These are phyloP conservation scores for Neurospora intermedia DNA, from an alignment of 495 filamentous ascomycete species.

Conservation along the genomic window DNA sequence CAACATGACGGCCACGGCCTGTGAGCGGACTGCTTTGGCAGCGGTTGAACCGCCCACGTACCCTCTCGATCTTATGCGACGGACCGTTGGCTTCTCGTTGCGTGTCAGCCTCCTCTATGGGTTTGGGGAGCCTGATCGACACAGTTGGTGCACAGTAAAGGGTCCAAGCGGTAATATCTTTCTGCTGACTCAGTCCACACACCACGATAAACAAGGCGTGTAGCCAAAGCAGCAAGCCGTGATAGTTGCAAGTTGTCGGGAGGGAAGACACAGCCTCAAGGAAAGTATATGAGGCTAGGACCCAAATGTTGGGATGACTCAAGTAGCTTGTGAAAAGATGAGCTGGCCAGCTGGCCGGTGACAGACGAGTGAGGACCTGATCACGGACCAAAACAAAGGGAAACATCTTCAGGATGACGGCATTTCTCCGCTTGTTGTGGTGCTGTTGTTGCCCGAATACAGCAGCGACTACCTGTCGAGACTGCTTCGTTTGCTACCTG, in stretches of 20 bases:
- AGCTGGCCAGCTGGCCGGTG: slow-evolving; percentile 4
- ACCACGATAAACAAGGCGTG: not conserved
- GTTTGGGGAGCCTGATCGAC: not conserved
- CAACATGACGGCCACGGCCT: not conserved
- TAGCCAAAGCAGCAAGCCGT: not conserved
- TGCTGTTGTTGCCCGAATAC: slow-evolving; percentile 37
- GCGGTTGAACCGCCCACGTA: not conserved
- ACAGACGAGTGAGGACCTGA: slow-evolving; percentile 10
- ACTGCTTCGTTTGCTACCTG: slow-evolving; percentile 13
- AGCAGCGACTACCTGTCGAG: slow-evolving; percentile 18
- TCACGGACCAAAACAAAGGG: slow-evolving; percentile 9
- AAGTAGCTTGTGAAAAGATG: slow-evolving; percentile 1
- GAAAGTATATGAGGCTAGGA: not conserved
- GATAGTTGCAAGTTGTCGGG: not conserved
- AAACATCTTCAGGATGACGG: slow-evolving; percentile 18
- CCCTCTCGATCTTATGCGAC: not conserved
- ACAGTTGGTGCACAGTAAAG: not conserved
- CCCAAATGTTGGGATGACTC: not conserved
- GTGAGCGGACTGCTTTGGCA: not conserved
- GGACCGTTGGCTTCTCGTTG: not conserved
- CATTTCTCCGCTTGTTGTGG: slow-evolving; percentile 28
- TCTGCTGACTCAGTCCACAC: not conserved
- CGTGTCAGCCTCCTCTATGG: not conserved
- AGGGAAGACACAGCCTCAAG: not conserved
- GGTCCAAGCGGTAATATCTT: not conserved